Conservation (phyloP, 129 eudicot species). For the Lonicera japonica region DNA sequence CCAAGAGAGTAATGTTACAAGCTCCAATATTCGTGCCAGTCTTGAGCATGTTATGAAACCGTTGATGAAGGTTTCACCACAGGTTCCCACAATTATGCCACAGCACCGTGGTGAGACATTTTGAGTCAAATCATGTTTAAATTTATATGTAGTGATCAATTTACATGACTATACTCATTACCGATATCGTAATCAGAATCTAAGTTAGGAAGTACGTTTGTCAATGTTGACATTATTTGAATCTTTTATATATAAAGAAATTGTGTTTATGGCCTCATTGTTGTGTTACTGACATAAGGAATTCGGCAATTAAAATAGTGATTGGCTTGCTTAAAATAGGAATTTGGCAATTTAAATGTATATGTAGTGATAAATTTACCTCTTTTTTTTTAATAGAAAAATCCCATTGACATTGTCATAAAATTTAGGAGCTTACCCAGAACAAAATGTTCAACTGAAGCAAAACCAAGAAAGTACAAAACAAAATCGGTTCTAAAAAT, state of each 20-base stretch:
- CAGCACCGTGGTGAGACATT: conserved; percentile 20
- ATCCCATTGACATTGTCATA: neutral
- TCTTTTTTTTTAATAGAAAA: too few relatives aligned
- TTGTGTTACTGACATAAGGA: too few relatives aligned
- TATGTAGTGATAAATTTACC: too few relatives aligned
- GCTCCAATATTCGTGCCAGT: neutral
- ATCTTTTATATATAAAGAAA: too few relatives aligned
- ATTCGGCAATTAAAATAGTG: too few relatives aligned
- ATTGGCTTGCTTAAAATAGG: too few relatives aligned
- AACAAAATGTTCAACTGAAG: neutral
- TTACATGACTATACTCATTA: conserved; percentile 3
- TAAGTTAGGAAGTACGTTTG: too few relatives aligned
- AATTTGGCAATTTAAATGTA: too few relatives aligned
- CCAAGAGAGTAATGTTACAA: conserved; percentile 11
- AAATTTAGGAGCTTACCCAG: neutral
- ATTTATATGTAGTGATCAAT: conserved; percentile 2
- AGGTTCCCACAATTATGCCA: conserved; percentile 13
- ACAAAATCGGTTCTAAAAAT: conserved; percentile 13
- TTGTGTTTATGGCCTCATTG: too few relatives aligned
- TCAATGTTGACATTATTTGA: too few relatives aligned
- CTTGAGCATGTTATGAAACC: neutral
- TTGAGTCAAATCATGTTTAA: neutral
- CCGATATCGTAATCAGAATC: too few relatives aligned
- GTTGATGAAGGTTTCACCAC: neutral
- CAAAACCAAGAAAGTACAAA: neutral